Evolutionary conservation across 257 asterid species (phyloP), one percentile per base, ranked within the genome.

Genomic region (Nicotiana otophora): DNA sequence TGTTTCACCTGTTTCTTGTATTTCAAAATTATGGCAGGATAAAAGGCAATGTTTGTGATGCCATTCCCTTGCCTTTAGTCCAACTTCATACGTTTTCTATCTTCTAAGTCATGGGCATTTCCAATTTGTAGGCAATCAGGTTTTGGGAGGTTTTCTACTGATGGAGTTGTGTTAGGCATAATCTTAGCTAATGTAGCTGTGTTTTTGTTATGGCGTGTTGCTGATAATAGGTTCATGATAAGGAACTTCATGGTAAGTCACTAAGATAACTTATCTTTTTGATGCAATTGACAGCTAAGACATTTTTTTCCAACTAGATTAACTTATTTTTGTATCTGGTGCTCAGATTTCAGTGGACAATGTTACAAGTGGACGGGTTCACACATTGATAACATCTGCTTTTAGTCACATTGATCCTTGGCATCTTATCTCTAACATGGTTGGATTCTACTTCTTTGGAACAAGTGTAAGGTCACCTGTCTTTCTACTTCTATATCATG

Each of bases 371-470:
- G 98, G 98, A 75, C 93, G 93, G 81, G 17, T 93, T 75, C 98
- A 96, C 91, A 94, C 99, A 5, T 65, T 94, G 85, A 80, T 96
- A 84, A 94, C 99, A 55, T 86, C 86, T 31, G 99, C 99, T 1
- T 94, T 96, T 90, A 96, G 99, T 85, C 99, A 96, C 77, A 68
- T 10, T 1, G 97, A 92, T 31, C 10, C 64, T 46, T 66, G 86
- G 84, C 98, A 96, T 89, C 88, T 96, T 46, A 51, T 89, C 39
- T 75, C 90, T 23, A 96, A 96, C 84, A 94, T 96, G 98, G 20
- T 93, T 23, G 98, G 97, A 57, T 93, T 96, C 85, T 94, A 91
- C 90, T 92, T 93, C 84, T 94, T 94, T 65, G 99, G 99, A 78
- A 81, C 64, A 79, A 91, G 93, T 81, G 99, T 96, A 92, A 94